These are phyloP conservation scores for Fomitiporia mediterranea DNA, from an alignment of 1,284 basidiomycete genomes.

Conservation along the genomic window DNA sequence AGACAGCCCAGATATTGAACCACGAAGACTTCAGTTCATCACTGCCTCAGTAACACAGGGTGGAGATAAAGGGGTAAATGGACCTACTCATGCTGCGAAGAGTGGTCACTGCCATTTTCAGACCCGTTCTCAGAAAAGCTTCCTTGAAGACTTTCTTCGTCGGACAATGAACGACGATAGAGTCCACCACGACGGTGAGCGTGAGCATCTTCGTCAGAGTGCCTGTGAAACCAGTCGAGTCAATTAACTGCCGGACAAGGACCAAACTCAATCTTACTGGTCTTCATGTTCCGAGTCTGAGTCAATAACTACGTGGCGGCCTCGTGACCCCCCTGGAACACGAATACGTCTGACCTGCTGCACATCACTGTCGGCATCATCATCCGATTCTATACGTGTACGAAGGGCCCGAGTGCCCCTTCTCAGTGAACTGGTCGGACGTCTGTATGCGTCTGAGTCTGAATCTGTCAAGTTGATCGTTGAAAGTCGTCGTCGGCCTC, in stretches of 20 bases:
- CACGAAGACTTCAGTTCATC: not conserved
- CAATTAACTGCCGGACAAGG: no score
- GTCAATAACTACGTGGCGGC: not conserved
- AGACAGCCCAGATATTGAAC: not conserved
- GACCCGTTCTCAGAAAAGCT: no score
- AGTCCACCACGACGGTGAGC: not conserved
- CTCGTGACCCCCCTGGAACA: not conserved
- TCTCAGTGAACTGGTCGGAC: not conserved
- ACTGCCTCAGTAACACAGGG: not conserved
- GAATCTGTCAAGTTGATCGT: constrained; percentile 3
- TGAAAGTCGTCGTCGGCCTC: not conserved
- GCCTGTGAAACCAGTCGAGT: not conserved
- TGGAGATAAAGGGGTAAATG: not conserved
- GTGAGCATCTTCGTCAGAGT: not conserved
- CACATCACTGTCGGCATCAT: not conserved
- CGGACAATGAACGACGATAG: not conserved
- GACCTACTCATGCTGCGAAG: constrained; percentile 4
- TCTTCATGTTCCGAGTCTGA: constrained; percentile 3
- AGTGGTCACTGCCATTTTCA: constrained; percentile 4
- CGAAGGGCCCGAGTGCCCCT: not conserved
- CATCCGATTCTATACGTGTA: constrained; percentile 7
- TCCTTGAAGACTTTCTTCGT: not conserved
- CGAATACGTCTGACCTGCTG: not conserved
- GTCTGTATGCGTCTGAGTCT: not conserved
- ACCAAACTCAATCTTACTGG: not conserved